Conservation (phyloP, 2,329 filamentous ascomycete species). For the Aspergillus neoniger region DNA sequence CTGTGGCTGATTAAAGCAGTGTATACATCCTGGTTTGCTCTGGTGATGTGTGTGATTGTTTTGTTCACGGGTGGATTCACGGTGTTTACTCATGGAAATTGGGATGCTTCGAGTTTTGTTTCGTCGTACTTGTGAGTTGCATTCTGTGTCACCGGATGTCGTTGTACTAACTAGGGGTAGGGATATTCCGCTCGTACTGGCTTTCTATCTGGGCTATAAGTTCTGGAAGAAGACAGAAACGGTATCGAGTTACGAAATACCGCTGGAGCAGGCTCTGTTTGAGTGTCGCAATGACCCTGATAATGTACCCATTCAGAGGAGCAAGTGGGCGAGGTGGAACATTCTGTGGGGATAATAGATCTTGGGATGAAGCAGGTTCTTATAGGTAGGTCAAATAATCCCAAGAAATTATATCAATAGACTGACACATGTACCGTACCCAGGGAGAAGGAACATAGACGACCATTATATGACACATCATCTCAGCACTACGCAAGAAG, state of each 20-base stretch:
- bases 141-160: not conserved
- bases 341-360: conserved; percentile 36
- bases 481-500: not conserved
- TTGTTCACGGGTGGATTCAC: conserved; percentile 70
- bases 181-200: conserved; percentile 61
- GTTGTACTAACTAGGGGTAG: conserved; percentile 36
- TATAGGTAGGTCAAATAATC: no score
- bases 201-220: conserved; percentile 65
- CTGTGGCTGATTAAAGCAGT: conserved; percentile 37
- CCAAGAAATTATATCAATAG: no score
- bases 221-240: conserved; percentile 63
- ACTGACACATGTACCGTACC: no score
- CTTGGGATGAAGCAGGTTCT: no score
- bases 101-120: conserved; percentile 59
- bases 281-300: conserved; percentile 45
- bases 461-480: not conserved
- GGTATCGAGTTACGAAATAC: conserved; percentile 54
- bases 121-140: conserved; percentile 63
- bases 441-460: no score
- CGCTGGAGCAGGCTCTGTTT: conserved; percentile 55
- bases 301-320: conserved; percentile 30
- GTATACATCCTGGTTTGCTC: conserved; percentile 62
- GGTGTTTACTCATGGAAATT: conserved; percentile 62
- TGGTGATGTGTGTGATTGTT: conserved; percentile 64
- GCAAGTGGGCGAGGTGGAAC: conserved; percentile 33